Percentiles rank a stretch among this genome's conserved stretches.
Conservation (phyloP, 257 asterid species). For the Jasminum sambac region DNA sequence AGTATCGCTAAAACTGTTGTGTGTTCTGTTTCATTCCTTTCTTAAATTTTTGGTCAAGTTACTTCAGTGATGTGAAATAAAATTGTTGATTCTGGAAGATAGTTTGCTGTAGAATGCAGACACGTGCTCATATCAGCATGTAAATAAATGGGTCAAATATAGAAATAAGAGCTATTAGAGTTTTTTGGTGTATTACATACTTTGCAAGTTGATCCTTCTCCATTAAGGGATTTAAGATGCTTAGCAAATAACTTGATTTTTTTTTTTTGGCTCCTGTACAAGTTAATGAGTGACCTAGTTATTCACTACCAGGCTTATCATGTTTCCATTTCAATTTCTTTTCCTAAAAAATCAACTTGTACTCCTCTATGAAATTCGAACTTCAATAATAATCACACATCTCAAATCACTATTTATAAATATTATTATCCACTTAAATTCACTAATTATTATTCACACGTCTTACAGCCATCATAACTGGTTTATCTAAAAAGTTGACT, state of each 20-base stretch:
- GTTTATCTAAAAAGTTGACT: too few species aligned
- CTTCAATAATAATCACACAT: too few species aligned
- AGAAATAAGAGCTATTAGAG: background rate
- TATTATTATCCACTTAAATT: too few species aligned
- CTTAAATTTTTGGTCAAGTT: slow-evolving; percentile 1
- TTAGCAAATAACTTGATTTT: background rate
- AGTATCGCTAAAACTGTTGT: slow-evolving; percentile 14
- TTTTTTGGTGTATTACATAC: background rate
- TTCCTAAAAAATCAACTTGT: background rate
- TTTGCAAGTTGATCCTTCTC: background rate
- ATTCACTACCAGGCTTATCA: background rate
- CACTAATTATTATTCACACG: too few species aligned
- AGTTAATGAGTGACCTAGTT: background rate
- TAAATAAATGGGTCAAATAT: background rate
- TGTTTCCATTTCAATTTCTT: background rate
- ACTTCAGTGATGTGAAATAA: background rate
- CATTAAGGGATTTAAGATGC: background rate
- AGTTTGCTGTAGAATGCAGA: slow-evolving; percentile 4
- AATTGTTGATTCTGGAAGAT: background rate
- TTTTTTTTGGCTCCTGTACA: background rate
- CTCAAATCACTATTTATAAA: too few species aligned
- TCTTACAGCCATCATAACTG: too few species aligned
- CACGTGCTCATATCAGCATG: background rate
- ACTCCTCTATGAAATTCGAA: too few species aligned
- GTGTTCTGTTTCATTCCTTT: background rate